Evolutionary conservation across 805 yeast genomes (phyloP), one percentile per base, ranked within the genome.

Genomic region (Hermanozyma aechmeae): DNA sequence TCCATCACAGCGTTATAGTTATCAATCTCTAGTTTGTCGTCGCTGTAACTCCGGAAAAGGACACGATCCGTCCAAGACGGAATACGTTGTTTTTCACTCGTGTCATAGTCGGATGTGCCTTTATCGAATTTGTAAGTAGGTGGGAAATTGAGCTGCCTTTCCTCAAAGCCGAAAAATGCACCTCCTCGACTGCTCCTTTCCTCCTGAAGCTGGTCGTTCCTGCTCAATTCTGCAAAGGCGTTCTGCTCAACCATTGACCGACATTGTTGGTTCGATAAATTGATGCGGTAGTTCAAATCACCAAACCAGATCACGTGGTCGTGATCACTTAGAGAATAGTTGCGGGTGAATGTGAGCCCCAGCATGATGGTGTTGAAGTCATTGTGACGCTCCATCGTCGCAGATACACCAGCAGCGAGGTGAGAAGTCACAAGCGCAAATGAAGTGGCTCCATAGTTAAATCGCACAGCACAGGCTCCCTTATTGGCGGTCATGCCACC

Each of bases 1-100:
- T 54, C 55, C 40, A 73, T 73, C 1, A 76, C 75, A 28, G 79
- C 71, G 31, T 76, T 71, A 50, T 92, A 92, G 29, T 75, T 74
- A 37, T 76, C 48, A 26, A 84, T 92, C 23, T 62, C 56, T 24
- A 86, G 44, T 6, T 26, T 29, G 10, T 39, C 46, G 7, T 37
- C 41, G 12, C 56, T 57, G 4, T 61, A 51, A 22, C 93, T 85
- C 34, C 68, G 64, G 44, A 67, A 78, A 27, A 89, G 58, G 31
- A 84, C 79, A 46, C 98, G 65, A 53, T 89, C 98, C 0, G 97
- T 89, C 96, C 97, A 89, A 0, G 96, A 80, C 1, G 98, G 98
- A 4, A 83, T 77, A 43, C 98, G 68, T 38, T 79, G 89, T 50
- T 89, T 89, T 42, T 89, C 98, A 8, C 94, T 79, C 2, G 93